phyloP scores from a whole-genome alignment of 345 rosid species.

The Iberis pinnata region DNA sequence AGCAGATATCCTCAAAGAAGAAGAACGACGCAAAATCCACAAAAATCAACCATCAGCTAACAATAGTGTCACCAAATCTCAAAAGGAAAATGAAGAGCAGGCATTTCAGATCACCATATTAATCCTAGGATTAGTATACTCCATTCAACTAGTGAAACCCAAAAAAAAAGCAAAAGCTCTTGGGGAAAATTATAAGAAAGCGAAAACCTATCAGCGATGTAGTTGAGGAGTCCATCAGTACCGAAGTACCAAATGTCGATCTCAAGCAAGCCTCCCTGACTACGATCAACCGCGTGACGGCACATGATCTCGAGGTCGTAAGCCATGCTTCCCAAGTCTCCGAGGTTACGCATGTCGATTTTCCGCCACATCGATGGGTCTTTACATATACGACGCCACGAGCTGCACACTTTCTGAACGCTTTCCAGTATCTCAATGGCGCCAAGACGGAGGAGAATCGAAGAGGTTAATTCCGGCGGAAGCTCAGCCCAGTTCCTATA shows the following conservation, averaged over 20 bases:
- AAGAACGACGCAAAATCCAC: no score
- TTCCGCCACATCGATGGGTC: not conserved
- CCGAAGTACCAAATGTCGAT: not conserved
- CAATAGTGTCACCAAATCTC: no score
- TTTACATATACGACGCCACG: not conserved
- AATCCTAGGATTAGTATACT: no score
- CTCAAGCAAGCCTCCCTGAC: not conserved
- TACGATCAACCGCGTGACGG: not conserved
- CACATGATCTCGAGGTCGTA: not conserved
- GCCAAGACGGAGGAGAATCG: not conserved
- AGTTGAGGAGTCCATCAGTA: not conserved
- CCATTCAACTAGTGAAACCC: no score
- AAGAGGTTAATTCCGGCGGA: not conserved
- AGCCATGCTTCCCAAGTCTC: not conserved
- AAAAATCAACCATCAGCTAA: no score
- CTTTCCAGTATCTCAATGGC: not conserved
- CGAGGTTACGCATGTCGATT: not conserved
- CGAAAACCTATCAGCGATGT: not conserved
- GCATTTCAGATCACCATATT: no score
- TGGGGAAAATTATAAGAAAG: no score
- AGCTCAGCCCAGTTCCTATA: not conserved
- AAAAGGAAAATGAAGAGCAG: no score
- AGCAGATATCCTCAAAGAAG: no score
- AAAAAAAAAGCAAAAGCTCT: no score
- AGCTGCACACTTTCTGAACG: not conserved